Evolutionary conservation across 345 rosid genomes (phyloP), one percentile per base, ranked within the genome.

Genomic region (Adansonia digitata): DNA sequence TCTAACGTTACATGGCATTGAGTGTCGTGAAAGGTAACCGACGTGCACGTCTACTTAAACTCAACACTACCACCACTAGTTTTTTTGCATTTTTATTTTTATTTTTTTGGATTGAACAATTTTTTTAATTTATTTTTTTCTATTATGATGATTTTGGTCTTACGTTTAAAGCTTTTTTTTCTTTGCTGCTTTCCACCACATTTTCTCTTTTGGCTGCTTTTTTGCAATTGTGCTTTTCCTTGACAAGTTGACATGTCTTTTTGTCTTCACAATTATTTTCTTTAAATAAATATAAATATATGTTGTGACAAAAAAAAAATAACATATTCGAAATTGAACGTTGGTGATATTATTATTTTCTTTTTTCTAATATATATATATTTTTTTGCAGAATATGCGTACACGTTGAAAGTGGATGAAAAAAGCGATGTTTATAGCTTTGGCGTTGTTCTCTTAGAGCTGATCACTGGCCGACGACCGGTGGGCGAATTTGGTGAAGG

Each of bases 401-500:
- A 91, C 70, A 89, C 96, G 6, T 45, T 91, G 39, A 85, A 81
- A 72, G 96, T 91, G 75, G 90, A 91, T 1, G 90, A 91, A 74
- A 91, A 89, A 68, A 91, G 90, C 12, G 96, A 91, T 1, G 91
- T 91, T 12, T 91, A 89, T 22, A 89, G 96, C 14, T 88, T 87
- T 0, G 95, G 95, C 0, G 91, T 88, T 0, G 91, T 90, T 0
- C 73, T 90, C 1, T 29, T 90, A 6, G 95, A 90, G 77, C 77
- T 90, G 0, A 77, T 90, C 18, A 88, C 90, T 0, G 92, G 95
- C 0, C 81, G 85, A 5, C 81, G 81, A 22, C 95, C 91, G 0
- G 90, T 90, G 11, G 92, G 92, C 0, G 88, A 81, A n/a, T 90
- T 88, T 0, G 95, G 89, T 3, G 92, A 87, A 15, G 91, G 90